A percentile compares a stretch with the other conserved stretches of the same genome.
These are phyloP conservation scores for Tricholoma matsutake DNA, from an alignment of 768 basidiomycete species.

Conservation along the genomic window DNA sequence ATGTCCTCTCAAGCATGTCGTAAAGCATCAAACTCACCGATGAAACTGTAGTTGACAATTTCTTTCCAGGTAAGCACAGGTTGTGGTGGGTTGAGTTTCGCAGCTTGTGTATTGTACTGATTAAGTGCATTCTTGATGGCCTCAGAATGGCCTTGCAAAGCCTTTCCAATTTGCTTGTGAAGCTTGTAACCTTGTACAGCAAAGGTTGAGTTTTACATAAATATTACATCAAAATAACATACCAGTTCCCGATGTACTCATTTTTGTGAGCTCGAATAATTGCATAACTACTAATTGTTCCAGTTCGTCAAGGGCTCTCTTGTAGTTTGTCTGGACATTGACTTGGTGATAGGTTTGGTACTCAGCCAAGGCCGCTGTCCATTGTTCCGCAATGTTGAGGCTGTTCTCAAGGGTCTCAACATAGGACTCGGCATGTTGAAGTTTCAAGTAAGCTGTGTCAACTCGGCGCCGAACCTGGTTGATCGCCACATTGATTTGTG, in stretches of 20 bases:
- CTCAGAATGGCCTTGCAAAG: background rate
- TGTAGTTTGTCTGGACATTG: background rate
- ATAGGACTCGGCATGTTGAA: too few species aligned
- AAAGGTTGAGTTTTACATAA: background rate
- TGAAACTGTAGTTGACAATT: conserved; percentile 17
- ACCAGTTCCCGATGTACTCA: conserved; percentile 21
- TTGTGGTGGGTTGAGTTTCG: conserved; percentile 12
- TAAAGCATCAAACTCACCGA: conserved; percentile 16
- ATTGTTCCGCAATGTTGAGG: background rate
- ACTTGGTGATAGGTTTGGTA: background rate
- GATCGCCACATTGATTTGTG: background rate
- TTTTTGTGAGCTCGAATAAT: conserved; percentile 22
- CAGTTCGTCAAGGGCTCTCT: conserved; percentile 15
- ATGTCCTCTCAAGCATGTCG: conserved; percentile 15
- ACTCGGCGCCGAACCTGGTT: background rate
- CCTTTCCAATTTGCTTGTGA: background rate
- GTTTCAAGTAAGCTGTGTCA: too few species aligned
- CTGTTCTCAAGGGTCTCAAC: too few species aligned
- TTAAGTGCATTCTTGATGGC: conserved; percentile 7
- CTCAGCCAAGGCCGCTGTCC: background rate
- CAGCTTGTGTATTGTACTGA: conserved; percentile 15
- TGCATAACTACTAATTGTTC: conserved; percentile 2
- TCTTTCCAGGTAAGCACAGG: conserved; percentile 21
- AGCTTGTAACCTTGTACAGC: background rate
- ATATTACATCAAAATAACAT: conserved; percentile 1